Evolutionary conservation across 805 yeast species (phyloP), one percentile per base, ranked within the genome.

Genomic region (Kockiozyma suomiensis): DNA sequence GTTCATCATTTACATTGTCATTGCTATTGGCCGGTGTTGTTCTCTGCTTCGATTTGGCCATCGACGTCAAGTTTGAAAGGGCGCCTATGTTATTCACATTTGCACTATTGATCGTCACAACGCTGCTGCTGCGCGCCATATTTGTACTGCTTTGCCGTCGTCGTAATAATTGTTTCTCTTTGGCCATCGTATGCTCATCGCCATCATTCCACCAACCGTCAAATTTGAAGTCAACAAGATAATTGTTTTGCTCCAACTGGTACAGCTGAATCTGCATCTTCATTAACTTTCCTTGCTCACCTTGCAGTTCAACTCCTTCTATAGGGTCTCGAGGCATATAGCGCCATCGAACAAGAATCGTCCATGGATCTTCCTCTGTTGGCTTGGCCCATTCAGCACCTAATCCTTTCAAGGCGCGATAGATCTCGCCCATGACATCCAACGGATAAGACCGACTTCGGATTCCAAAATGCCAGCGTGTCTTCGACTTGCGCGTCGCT

Each of bases 321-420:
- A 15, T 7, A 10, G 49, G 26, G 6, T 55, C 63, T n/a, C 58
- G 78, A 70, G 79, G 78, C 21, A 81, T 80, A 70, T 90, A 91
- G 74, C 82, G 86, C 98, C 98, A 94, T 68, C 97, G 84, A 17
- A 93, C 97, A 67, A 90, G 82, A 59, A 93, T 93, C 0, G 97
- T 93, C 98, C 98, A 93, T 53, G 70, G 69, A 51, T 67, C 70
- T 21, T 92, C 97, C 68, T 92, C 97, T 0, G 92, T 83, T 5
- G 98, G 97, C 68, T 87, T 86, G 8, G 94, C 89, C 98, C 98
- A 94, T 74, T 94, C 97, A 0, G 98, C 98, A 0, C 97, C 97
- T 56, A 94, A 77, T 69, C 89, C 90, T 75, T 89, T 89, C 71
- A 94, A 79, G 1, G 98, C 98, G 49, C 97, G 81, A 75, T 94